phyloP scores from a whole-genome alignment of 2,329 filamentous ascomycete species.

The Talaromyces sp. region DNA sequence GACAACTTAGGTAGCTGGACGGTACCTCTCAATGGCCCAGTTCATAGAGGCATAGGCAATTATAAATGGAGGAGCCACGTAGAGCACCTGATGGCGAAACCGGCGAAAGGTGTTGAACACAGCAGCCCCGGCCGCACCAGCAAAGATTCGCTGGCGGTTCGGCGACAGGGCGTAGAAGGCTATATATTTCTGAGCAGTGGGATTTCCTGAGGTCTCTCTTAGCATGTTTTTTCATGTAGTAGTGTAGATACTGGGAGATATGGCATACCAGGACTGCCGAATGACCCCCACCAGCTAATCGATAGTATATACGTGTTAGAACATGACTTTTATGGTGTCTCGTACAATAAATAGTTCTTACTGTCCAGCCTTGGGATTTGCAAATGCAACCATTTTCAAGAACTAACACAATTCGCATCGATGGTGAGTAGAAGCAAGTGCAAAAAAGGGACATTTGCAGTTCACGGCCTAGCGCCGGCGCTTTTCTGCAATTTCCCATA shows the following conservation, averaged over 20 bases:
- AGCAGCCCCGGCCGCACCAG: constrained; percentile 70
- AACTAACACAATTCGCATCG: background rate
- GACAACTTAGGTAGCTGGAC: background rate
- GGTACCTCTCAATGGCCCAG: constrained; percentile 89
- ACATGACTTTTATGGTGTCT: background rate
- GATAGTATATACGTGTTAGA: background rate
- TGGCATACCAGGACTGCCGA: constrained; percentile 7
- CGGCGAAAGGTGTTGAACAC: constrained; percentile 95
- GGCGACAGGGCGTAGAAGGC: constrained; percentile 69
- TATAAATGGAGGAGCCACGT: constrained; percentile 75
- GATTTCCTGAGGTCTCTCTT: constrained; percentile 21
- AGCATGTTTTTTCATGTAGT: background rate
- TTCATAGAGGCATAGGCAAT: constrained; percentile 76
- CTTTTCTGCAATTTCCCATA: background rate
- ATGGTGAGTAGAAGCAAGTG: background rate
- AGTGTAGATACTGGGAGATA: background rate
- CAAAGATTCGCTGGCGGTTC: constrained; percentile 86
- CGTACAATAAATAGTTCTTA: background rate
- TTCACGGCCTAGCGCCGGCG: background rate
- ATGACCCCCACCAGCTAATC: constrained; percentile 4
- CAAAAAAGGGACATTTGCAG: background rate
- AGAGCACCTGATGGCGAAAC: constrained; percentile 80
- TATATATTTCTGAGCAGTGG: constrained; percentile 54
- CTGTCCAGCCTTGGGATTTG: constrained; percentile 9
- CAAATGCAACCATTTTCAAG: constrained; percentile 3